Percentiles rank a stretch among this genome's conserved stretches.
Evolutionary conservation across 495 filamentous ascomycete genomes (phyloP).

Genomic region (Saxophila tyrrhenica): DNA sequence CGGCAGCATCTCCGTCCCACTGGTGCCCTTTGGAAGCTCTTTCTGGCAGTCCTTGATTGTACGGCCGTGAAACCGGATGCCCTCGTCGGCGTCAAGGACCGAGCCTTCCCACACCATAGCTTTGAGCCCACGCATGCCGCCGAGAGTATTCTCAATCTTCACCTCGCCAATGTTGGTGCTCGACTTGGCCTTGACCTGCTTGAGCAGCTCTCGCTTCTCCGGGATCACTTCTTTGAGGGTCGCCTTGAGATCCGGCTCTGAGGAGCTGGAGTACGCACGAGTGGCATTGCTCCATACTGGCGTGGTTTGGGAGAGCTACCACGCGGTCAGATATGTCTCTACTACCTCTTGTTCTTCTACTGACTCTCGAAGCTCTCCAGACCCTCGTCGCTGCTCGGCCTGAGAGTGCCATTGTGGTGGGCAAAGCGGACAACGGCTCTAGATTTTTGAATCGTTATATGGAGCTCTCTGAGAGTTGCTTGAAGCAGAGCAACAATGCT

Average conservation of each 20-base stretch:
- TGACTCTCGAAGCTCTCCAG: slow-evolving; percentile 42
- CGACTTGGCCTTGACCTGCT: slow-evolving; percentile 79
- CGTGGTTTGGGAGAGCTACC: slow-evolving; percentile 8
- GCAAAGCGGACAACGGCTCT: too few species aligned
- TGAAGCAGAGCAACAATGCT: too few species aligned
- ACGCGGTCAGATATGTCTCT: not conserved
- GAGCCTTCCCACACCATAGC: slow-evolving; percentile 98
- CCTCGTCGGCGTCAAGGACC: slow-evolving; percentile 91
- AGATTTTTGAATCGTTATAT: too few species aligned
- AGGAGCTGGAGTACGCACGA: slow-evolving; percentile 53
- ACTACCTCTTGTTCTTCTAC: not conserved
- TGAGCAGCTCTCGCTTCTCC: slow-evolving; percentile 80
- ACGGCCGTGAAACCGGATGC: slow-evolving; percentile 93
- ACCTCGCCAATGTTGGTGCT: slow-evolving; percentile 79
- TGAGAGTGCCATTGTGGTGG: slow-evolving; percentile 44
- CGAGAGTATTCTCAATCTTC: slow-evolving; percentile 85
- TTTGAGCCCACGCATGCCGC: slow-evolving; percentile 93
- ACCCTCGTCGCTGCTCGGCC: slow-evolving; percentile 38
- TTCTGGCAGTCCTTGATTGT: slow-evolving; percentile 97
- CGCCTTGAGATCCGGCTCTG: slow-evolving; percentile 79
- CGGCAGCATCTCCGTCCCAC: slow-evolving; percentile 96
- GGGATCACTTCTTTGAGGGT: slow-evolving; percentile 75
- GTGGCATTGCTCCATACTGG: slow-evolving; percentile 5
- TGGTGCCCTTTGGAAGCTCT: slow-evolving; percentile 82
- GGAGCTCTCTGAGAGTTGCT: too few species aligned